A percentile compares a stretch with the other conserved stretches of the same genome.
These are phyloP conservation scores for Priceomyces carsonii DNA, from an alignment of 805 yeast genomes.

Conservation along the genomic window DNA sequence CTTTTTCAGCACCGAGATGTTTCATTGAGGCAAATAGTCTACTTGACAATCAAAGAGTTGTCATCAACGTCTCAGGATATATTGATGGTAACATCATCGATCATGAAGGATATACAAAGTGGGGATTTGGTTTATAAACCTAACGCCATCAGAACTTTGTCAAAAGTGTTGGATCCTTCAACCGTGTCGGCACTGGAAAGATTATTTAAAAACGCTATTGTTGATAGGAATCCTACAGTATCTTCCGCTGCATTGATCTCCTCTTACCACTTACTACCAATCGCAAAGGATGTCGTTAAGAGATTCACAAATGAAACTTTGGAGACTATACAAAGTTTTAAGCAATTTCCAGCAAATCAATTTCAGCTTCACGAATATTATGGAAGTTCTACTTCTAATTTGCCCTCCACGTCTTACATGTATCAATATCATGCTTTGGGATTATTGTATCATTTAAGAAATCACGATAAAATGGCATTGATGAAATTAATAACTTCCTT, in stretches of 20 bases:
- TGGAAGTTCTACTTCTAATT: conserved; percentile 48
- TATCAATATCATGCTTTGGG: conserved; percentile 97
- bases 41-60: conserved; percentile 90
- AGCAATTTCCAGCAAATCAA: conserved; percentile 50
- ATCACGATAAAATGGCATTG: conserved; percentile 91
- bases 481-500: conserved; percentile 85
- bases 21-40: conserved; percentile 87
- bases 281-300: conserved; percentile 87
- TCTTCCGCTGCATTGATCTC: conserved; percentile 94
- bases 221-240: conserved; percentile 82
- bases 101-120: conserved; percentile 96
- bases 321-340: conserved; percentile 76
- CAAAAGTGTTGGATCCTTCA: conserved; percentile 84
- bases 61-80: conserved; percentile 84
- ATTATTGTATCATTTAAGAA: conserved; percentile 79
- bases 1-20: conserved; percentile 90
- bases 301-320: conserved; percentile 94
- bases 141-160: conserved; percentile 89
- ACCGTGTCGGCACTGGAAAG: conserved; percentile 94
- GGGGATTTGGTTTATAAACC: conserved; percentile 87
- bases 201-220: conserved; percentile 87
- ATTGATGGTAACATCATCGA: conserved; percentile 95
- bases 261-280: conserved; percentile 85
- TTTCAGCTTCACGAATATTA: conserved; percentile 57
- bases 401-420: conserved; percentile 73